Percentiles rank a stretch among this genome's conserved stretches.
phyloP scores from a whole-genome alignment of 1,284 basidiomycete genomes.

The Tetrapyrgos nigripes region DNA sequence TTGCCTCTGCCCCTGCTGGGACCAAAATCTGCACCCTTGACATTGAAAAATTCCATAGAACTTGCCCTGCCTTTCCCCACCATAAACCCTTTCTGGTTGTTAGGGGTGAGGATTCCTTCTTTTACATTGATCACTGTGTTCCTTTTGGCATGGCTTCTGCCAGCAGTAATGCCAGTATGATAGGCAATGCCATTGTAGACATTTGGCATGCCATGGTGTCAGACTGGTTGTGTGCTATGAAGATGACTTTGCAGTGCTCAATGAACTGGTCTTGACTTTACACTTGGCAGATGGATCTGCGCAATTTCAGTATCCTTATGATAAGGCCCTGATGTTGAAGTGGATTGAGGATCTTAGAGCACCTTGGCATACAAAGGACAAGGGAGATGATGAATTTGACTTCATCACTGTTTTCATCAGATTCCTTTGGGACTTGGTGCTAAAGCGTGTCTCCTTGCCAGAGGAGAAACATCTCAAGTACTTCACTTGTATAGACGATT shows the following conservation, averaged over 20 bases:
- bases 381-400: constrained; percentile 16
- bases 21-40: constrained; percentile 32
- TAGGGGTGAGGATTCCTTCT: constrained; percentile 21
- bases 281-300: background rate
- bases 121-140: constrained; percentile 32
- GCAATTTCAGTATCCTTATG: constrained; percentile 1
- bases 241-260: constrained; percentile 27
- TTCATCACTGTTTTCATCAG: constrained; percentile 20
- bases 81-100: constrained; percentile 31
- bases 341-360: constrained; percentile 3
- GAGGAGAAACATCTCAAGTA: constrained; percentile 25
- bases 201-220: constrained; percentile 29
- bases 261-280: constrained; percentile 14
- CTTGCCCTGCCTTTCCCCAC: constrained; percentile 24
- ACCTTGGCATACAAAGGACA: constrained; percentile 15
- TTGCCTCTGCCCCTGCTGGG: constrained; percentile 27
- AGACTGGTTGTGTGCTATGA: constrained; percentile 32
- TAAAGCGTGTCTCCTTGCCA: constrained; percentile 17
- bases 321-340: background rate
- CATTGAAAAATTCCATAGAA: constrained; percentile 30
- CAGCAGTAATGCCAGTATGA: constrained; percentile 35
- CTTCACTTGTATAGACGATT: constrained; percentile 4
- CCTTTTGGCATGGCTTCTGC: constrained; percentile 34
- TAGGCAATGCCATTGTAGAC: constrained; percentile 33
- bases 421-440: constrained; percentile 23